These are phyloP conservation scores for Nothopassalora personata DNA, from an alignment of 2,329 filamentous ascomycete species.

Conservation along the genomic window DNA sequence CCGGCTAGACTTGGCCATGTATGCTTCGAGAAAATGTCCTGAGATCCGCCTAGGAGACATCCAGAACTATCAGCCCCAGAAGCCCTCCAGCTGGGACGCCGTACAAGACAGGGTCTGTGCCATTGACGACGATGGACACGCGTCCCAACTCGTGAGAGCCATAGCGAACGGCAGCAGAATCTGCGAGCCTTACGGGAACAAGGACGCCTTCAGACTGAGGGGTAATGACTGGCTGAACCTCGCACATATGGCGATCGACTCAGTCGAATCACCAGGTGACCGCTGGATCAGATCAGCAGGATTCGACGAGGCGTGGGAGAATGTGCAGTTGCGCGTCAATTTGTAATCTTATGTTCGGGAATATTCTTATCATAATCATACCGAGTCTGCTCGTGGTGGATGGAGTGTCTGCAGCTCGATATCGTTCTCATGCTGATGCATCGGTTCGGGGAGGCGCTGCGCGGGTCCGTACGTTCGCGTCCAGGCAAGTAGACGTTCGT, in stretches of 20 bases:
- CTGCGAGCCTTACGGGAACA: slow-evolving; percentile 44
- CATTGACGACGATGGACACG: slow-evolving; percentile 71
- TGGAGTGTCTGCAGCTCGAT: neutral
- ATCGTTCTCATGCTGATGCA: neutral
- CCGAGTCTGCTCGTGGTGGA: neutral
- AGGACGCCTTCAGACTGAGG: slow-evolving; percentile 47
- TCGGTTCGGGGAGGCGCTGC: neutral
- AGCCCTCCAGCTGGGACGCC: slow-evolving; percentile 38
- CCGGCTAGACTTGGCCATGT: slow-evolving; percentile 67
- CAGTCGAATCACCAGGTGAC: slow-evolving; percentile 49
- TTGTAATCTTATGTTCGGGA: slow-evolving; percentile 9
- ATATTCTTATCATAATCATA: neutral
- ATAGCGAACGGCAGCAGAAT: slow-evolving; percentile 58
- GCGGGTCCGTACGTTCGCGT: slow-evolving; percentile 19
- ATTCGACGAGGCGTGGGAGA: slow-evolving; percentile 61
- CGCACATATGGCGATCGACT: slow-evolving; percentile 58
- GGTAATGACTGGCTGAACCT: slow-evolving; percentile 57
- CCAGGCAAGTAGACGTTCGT: slow-evolving; percentile 7
- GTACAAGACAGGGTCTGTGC: slow-evolving; percentile 44
- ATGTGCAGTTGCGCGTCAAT: slow-evolving; percentile 28
- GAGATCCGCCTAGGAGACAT: slow-evolving; percentile 57
- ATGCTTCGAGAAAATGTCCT: slow-evolving; percentile 63
- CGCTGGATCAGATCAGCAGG: slow-evolving; percentile 60
- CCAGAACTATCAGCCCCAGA: slow-evolving; percentile 52
- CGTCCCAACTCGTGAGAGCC: slow-evolving; percentile 67